These are phyloP conservation scores for Dryas alaskensis DNA, from an alignment of 306 rosid species.

Conservation along the genomic window DNA sequence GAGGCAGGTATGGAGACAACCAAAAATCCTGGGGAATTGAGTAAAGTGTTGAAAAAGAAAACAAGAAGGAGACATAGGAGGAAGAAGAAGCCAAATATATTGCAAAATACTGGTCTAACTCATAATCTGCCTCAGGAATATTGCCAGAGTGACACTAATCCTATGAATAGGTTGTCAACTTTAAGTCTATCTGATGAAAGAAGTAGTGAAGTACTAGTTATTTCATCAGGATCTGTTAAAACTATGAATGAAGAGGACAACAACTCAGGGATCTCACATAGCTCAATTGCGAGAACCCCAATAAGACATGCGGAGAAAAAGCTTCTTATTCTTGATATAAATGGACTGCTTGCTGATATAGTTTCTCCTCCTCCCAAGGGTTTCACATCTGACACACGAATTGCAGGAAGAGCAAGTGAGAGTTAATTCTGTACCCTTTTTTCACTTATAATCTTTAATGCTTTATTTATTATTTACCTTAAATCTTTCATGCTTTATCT, in stretches of 20 bases:
- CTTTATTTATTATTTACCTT: conserved; percentile 3
- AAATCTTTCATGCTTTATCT: conserved; percentile 19
- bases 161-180: conserved; percentile 22
- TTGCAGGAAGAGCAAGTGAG: conserved; percentile 56
- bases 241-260: conserved; percentile 24
- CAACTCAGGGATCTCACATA: conserved; percentile 17
- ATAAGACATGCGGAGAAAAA: conserved; percentile 41
- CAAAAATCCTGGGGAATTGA: conserved; percentile 11
- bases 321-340: conserved; percentile 82
- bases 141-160: conserved; percentile 15
- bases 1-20: conserved; percentile 20
- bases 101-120: conserved; percentile 16
- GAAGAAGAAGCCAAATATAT: conserved; percentile 26
- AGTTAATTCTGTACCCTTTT: conserved; percentile 8
- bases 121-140: conserved; percentile 27
- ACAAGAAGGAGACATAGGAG: conserved; percentile 21
- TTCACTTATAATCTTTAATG: conserved; percentile 6
- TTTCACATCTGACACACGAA: conserved; percentile 45
- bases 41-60: conserved; percentile 18
- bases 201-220: conserved; percentile 13
- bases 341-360: conserved; percentile 76
- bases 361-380: conserved; percentile 56
- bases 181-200: conserved; percentile 16
- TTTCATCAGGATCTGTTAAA: conserved; percentile 19
- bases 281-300: conserved; percentile 34